These are phyloP conservation scores for Stephania yunnanensis DNA, from an alignment of 164 flowering plant genomes.

Conservation along the genomic window DNA sequence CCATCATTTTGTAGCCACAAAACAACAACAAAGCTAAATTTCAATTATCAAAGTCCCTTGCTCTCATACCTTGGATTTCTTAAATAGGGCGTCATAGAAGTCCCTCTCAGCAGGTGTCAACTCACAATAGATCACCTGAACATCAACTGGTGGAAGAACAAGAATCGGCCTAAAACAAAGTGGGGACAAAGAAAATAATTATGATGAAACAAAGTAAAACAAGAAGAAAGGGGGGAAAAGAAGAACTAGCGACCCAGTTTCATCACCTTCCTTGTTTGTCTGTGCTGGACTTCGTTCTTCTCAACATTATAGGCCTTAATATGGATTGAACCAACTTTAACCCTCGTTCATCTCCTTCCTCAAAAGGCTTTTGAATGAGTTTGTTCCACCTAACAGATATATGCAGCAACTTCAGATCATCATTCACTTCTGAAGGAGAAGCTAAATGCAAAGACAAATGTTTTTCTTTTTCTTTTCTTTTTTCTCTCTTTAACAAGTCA, in stretches of 20 bases:
- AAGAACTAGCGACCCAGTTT: not conserved
- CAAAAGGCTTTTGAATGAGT: slow-evolving; percentile 91
- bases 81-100: slow-evolving; percentile 88
- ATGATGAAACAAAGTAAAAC: slow-evolving; percentile 15
- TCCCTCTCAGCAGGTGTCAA: slow-evolving; percentile 83
- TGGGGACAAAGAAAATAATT: not conserved
- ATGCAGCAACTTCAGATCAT: no score
- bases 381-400: slow-evolving; percentile 74
- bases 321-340: slow-evolving; percentile 80
- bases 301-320: slow-evolving; percentile 81
- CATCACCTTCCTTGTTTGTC: slow-evolving; percentile 76
- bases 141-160: slow-evolving; percentile 87
- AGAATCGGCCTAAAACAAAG: slow-evolving; percentile 72
- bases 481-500: not conserved
- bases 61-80: slow-evolving; percentile 77
- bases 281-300: slow-evolving; percentile 82
- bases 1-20: not conserved
- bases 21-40: not conserved
- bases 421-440: not conserved
- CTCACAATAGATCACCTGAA: slow-evolving; percentile 77
- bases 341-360: slow-evolving; percentile 96
- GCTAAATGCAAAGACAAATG: not conserved
- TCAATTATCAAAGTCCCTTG: no score
- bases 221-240: slow-evolving; percentile 5
- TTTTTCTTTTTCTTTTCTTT: no score